Conservation (phyloP, 2,329 filamentous ascomycete species). For the Emmonsiellopsis sp. region DNA sequence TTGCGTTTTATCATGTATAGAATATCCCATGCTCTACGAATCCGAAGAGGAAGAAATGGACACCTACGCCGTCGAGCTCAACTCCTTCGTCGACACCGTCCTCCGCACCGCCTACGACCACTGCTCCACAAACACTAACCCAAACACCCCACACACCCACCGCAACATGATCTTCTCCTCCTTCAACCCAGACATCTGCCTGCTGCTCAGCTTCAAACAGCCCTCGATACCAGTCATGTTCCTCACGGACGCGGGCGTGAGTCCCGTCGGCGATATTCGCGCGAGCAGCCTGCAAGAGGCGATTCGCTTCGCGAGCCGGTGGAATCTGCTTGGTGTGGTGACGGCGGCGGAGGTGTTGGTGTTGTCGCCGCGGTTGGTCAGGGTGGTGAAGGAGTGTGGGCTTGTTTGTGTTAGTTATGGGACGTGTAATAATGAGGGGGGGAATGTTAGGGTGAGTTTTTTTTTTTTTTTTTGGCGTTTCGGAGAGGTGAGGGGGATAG, state of each 20-base stretch:
- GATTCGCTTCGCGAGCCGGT: constrained; percentile 84
- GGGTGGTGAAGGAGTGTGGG: constrained; percentile 87
- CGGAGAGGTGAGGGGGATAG: background rate
- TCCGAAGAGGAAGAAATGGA: constrained; percentile 92
- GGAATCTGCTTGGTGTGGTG: constrained; percentile 91
- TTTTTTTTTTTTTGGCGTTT: constrained; percentile 6
- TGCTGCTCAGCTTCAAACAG: constrained; percentile 92
- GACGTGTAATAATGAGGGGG: constrained; percentile 75
- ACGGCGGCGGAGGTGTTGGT: constrained; percentile 81
- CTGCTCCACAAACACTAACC: constrained; percentile 27
- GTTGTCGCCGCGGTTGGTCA: constrained; percentile 77
- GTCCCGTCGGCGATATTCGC: constrained; percentile 73
- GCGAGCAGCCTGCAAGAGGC: constrained; percentile 91
- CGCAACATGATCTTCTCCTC: constrained; percentile 96
- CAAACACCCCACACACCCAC: constrained; percentile 22
- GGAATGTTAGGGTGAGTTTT: constrained; percentile 67
- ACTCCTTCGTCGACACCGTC: constrained; percentile 91
- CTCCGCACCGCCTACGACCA: constrained; percentile 82
- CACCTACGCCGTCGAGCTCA: constrained; percentile 69
- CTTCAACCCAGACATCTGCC: constrained; percentile 94
- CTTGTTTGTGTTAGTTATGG: constrained; percentile 94
- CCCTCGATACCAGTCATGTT: constrained; percentile 94
- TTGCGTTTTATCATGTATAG: constrained; percentile 16
- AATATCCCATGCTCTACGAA: constrained; percentile 97
- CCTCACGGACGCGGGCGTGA: constrained; percentile 79